Percentiles rank a stretch among this genome's conserved stretches.
phyloP scores from a whole-genome alignment of 768 basidiomycete species.

The Hericium alpestre region DNA sequence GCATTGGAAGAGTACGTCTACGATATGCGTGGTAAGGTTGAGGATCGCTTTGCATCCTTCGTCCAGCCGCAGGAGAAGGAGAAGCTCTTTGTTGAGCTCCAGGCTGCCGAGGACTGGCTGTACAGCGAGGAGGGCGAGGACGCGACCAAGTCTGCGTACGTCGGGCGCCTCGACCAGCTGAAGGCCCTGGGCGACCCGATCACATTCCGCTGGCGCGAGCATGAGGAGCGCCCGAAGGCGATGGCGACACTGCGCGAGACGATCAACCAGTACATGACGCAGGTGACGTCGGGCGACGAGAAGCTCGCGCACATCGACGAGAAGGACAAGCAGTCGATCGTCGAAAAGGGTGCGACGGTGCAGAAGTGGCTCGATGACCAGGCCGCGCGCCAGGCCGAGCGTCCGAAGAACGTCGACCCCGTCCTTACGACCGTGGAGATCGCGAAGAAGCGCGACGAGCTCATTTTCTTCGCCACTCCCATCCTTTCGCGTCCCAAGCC shows the following conservation, averaged over 20 bases:
- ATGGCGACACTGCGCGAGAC: slow-evolving; percentile 76
- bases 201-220: slow-evolving; percentile 70
- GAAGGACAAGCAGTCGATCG: slow-evolving; percentile 73
- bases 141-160: slow-evolving; percentile 91
- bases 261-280: slow-evolving; percentile 73
- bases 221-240: slow-evolving; percentile 67
- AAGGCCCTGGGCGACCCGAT: slow-evolving; percentile 84
- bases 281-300: slow-evolving; percentile 79
- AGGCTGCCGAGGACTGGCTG: slow-evolving; percentile 89
- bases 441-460: slow-evolving; percentile 83
- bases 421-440: slow-evolving; percentile 76
- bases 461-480: slow-evolving; percentile 80
- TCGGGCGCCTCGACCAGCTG: slow-evolving; percentile 68
- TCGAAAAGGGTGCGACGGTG: slow-evolving; percentile 83
- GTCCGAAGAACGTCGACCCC: slow-evolving; percentile 81
- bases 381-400: slow-evolving; percentile 76
- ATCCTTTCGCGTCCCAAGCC: slow-evolving; percentile 92
- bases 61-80: slow-evolving; percentile 70
- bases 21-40: slow-evolving; percentile 87
- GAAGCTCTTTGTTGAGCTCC: slow-evolving; percentile 57
- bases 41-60: slow-evolving; percentile 73
- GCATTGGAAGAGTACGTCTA: slow-evolving; percentile 98
- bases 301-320: slow-evolving; percentile 83
- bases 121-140: slow-evolving; percentile 96
- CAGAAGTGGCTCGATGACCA: slow-evolving; percentile 97